Percentiles rank a stretch among this genome's conserved stretches.
These are phyloP conservation scores for Colletotrichum scovillei DNA, from an alignment of 2,329 filamentous ascomycete species.

Conservation along the genomic window DNA sequence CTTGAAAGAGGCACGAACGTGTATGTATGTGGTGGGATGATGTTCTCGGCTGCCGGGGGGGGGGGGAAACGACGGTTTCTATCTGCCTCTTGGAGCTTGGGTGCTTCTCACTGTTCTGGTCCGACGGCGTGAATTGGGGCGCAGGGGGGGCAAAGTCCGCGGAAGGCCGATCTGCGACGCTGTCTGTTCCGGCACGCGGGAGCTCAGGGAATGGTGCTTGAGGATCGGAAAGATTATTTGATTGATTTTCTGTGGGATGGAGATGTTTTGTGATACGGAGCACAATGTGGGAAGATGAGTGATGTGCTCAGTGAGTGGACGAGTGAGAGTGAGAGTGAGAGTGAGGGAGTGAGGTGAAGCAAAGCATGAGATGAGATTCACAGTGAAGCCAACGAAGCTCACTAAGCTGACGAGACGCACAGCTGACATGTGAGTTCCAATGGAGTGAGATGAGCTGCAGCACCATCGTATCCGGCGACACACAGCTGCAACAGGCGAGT, in stretches of 20 bases:
- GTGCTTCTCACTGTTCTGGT: no score
- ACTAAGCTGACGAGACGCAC: background rate
- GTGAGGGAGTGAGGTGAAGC: background rate
- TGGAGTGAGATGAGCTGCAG: background rate
- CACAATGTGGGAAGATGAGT: background rate
- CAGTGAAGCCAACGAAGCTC: background rate
- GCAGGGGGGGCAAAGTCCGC: conserved; percentile 9
- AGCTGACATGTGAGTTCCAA: background rate
- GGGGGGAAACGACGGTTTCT: background rate
- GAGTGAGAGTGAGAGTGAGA: background rate
- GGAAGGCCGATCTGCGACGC: conserved; percentile 31
- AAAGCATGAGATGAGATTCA: background rate
- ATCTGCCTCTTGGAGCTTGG: background rate
- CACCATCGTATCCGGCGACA: background rate
- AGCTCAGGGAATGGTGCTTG: background rate
- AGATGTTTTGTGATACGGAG: background rate
- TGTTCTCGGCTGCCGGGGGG: background rate
- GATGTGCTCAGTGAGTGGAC: background rate
- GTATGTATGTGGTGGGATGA: background rate
- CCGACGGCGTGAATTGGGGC: background rate
- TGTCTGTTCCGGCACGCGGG: conserved; percentile 8
- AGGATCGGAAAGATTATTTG: background rate
- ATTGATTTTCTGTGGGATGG: background rate
- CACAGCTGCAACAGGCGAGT: background rate
- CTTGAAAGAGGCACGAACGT: background rate